phyloP scores from a whole-genome alignment of 345 rosid species.

The Aquilaria yunnanensis region DNA sequence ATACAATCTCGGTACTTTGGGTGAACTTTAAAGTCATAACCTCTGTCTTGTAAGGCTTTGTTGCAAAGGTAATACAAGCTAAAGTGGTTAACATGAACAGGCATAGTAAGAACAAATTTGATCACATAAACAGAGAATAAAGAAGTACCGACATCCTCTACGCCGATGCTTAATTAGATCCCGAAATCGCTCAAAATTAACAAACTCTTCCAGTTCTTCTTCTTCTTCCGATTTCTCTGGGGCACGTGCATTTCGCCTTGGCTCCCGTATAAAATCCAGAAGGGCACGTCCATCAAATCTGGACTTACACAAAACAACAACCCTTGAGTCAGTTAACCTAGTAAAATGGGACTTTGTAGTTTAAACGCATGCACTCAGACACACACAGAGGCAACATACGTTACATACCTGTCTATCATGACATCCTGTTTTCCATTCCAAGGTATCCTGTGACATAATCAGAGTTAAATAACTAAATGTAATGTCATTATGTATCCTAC shows the following conservation, averaged over 20 bases:
- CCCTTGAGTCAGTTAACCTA: background rate
- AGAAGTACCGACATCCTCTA: conserved; percentile 99
- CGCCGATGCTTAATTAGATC: conserved; percentile 99
- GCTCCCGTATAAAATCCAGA: conserved; percentile 87
- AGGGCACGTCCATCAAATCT: conserved; percentile 94
- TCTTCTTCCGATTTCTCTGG: conserved; percentile 81
- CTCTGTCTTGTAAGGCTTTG: conserved; percentile 14
- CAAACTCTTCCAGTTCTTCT: conserved; percentile 99
- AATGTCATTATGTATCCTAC: background rate
- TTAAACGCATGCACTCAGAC: background rate
- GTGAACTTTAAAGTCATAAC: conserved; percentile 14
- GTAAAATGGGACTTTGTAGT: too few relatives aligned
- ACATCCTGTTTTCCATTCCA: conserved; percentile 91
- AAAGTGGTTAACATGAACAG: background rate
- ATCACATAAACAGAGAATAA: conserved; percentile 20
- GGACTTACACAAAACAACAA: background rate
- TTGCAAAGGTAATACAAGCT: conserved; percentile 13
- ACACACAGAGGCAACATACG: background rate
- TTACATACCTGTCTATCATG: conserved; percentile 62
- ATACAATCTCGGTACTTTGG: background rate
- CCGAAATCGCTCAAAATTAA: conserved; percentile 99
- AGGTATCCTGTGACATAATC: conserved; percentile 50
- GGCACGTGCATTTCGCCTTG: conserved; percentile 38
- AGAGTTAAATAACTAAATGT: background rate
- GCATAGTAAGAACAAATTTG: conserved; percentile 1